Percentiles rank a stretch among this genome's conserved stretches.
These are phyloP conservation scores for Xanthoconium purpureum DNA, from an alignment of 768 basidiomycete genomes.

Conservation along the genomic window DNA sequence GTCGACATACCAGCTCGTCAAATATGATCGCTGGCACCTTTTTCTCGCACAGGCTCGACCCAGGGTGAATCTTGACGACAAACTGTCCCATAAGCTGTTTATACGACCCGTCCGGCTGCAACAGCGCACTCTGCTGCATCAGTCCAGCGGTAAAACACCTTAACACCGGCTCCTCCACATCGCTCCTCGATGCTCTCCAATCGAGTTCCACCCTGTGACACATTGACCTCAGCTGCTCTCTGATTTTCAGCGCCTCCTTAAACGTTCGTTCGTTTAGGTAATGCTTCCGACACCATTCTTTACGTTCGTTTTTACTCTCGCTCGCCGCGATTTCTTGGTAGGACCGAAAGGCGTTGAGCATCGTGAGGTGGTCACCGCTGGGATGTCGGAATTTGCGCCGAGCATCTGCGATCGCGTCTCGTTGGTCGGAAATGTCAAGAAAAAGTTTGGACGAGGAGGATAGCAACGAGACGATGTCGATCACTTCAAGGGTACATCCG, in stretches of 20 bases:
- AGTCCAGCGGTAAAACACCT: slow-evolving; percentile 73
- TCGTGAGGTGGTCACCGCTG: slow-evolving; percentile 88
- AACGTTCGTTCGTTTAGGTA: slow-evolving; percentile 82
- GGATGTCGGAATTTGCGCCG: slow-evolving; percentile 78
- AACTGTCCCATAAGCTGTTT: slow-evolving; percentile 74
- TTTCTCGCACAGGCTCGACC: slow-evolving; percentile 77
- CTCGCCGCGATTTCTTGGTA: slow-evolving; percentile 65
- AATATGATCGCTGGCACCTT: slow-evolving; percentile 87
- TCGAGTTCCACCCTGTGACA: slow-evolving; percentile 64
- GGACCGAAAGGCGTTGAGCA: slow-evolving; percentile 79
- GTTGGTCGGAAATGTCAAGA: slow-evolving; percentile 69
- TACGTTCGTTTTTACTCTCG: slow-evolving; percentile 46
- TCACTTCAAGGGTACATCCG: slow-evolving; percentile 72
- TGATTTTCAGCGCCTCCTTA: slow-evolving; percentile 71
- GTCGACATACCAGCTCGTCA: slow-evolving; percentile 77
- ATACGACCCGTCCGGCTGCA: slow-evolving; percentile 86
- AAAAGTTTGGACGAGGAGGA: slow-evolving; percentile 82
- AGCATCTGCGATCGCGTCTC: slow-evolving; percentile 67
- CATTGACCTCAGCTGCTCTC: slow-evolving; percentile 69
- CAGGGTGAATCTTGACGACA: slow-evolving; percentile 89
- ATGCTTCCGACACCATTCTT: slow-evolving; percentile 82
- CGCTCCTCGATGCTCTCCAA: slow-evolving; percentile 53
- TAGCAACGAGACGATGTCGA: slow-evolving; percentile 82
- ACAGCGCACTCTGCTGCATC: slow-evolving; percentile 76
- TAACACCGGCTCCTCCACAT: slow-evolving; percentile 66